A percentile compares a stretch with the other conserved stretches of the same genome.
Evolutionary conservation across 495 filamentous ascomycete species (phyloP).

Genomic region (Jackrogersella minutella): DNA sequence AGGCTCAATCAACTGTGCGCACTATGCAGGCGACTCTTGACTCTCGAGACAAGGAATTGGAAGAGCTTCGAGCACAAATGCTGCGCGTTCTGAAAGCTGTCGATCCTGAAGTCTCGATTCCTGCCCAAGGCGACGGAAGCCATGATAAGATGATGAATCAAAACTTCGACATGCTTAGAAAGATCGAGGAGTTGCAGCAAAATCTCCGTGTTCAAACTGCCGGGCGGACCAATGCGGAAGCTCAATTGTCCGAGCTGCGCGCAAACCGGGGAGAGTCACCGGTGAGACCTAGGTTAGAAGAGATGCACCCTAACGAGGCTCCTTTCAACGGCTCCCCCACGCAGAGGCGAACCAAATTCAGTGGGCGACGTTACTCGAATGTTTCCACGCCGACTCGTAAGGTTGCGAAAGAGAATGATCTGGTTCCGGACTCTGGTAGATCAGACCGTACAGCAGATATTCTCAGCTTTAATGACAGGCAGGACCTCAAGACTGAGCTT

Average conservation of each 20-base stretch:
- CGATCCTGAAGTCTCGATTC: constrained; percentile 70
- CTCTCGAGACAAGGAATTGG: constrained; percentile 76
- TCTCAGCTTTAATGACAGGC: constrained; percentile 83
- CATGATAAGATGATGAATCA: constrained; percentile 58
- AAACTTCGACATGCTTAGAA: constrained; percentile 84
- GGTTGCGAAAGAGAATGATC: constrained; percentile 69
- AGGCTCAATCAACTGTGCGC: constrained; percentile 85
- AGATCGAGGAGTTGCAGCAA: constrained; percentile 87
- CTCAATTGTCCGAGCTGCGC: constrained; percentile 81
- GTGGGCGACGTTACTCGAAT: constrained; percentile 74
- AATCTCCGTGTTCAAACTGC: constrained; percentile 87
- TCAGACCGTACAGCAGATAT: constrained; percentile 93
- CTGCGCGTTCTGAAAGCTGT: constrained; percentile 85
- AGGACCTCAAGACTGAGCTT: constrained; percentile 90
- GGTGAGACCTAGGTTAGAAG: constrained; percentile 75
- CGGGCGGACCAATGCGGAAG: constrained; percentile 81
- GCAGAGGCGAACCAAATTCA: constrained; percentile 76
- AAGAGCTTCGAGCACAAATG: constrained; percentile 79
- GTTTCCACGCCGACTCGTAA: constrained; percentile 78
- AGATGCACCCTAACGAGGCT: constrained; percentile 86
- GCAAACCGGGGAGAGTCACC: constrained; percentile 77
- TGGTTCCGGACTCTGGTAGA: constrained; percentile 74
- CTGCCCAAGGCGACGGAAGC: constrained; percentile 54
- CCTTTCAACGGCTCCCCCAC: constrained; percentile 79
- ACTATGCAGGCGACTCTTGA: constrained; percentile 82